Evolutionary conservation across 495 filamentous ascomycete genomes (phyloP).

Genomic region (Margaritispora aquatica): DNA sequence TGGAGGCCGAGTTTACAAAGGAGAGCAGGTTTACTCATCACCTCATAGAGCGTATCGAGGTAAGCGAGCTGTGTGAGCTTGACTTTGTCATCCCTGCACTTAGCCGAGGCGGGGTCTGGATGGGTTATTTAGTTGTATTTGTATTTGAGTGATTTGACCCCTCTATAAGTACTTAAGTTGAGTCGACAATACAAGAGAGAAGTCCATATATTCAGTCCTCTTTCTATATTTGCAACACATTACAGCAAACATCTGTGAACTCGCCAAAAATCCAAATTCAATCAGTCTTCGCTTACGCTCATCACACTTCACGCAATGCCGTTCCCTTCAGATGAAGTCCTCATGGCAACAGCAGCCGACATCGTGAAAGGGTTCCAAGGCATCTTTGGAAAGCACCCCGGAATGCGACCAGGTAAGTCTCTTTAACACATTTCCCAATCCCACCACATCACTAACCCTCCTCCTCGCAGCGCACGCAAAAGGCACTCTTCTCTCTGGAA

Average conservation of each 20-base stretch:
- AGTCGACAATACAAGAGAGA: too few relatives aligned
- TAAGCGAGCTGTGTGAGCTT: too few relatives aligned
- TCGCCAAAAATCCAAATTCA: too few relatives aligned
- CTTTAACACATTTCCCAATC: too few relatives aligned
- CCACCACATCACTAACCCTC: background rate
- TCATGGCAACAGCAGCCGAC: slow-evolving; percentile 34
- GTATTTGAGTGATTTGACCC: background rate
- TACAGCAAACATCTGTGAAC: too few relatives aligned
- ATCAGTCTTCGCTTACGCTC: too few relatives aligned
- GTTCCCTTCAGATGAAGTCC: slow-evolving; percentile 34
- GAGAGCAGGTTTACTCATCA: background rate
- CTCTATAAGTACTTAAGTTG: background rate
- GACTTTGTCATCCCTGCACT: background rate
- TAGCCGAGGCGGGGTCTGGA: background rate
- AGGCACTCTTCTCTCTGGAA: slow-evolving; percentile 40
- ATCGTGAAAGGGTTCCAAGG: slow-evolving; percentile 32
- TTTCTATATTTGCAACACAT: background rate
- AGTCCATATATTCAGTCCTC: too few relatives aligned
- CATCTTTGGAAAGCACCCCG: slow-evolving; percentile 38
- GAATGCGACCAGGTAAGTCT: slow-evolving; percentile 37
- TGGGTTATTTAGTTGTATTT: background rate
- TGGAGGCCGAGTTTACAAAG: background rate
- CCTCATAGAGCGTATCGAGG: too few relatives aligned
- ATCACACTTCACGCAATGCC: slow-evolving; percentile 36
- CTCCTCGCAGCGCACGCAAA: slow-evolving; percentile 43